Evolutionary conservation across 345 rosid species (phyloP), one percentile per base, ranked within the genome.

Genomic region (Linum trigynum): DNA sequence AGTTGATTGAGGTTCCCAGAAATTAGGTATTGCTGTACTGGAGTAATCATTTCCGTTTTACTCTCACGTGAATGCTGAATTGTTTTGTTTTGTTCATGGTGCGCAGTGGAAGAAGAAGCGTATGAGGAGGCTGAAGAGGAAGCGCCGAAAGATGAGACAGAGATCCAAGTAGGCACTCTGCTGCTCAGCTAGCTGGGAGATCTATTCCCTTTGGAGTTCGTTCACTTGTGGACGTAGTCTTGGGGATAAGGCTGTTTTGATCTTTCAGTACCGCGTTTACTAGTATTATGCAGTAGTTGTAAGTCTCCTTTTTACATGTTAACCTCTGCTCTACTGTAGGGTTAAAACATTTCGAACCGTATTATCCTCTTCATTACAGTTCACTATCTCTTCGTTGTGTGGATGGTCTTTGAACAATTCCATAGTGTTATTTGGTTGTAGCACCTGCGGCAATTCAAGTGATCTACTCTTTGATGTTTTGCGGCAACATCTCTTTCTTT

Each of bases 91-190:
- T 23, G 32, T 23, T 23, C 32, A 23, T 23, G 32, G 32, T 8
- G 39, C 4, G 0, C 75, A 81, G 84, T 81, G 81, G 84, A 81
- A 80, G 84, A 80, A 80, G 84, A 80, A 80, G 78, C 74, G 84
- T 1, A 80, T 80, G 84, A 80, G 84, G 69, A 80, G 81, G 71
- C 38, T 80, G 77, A 80, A 80, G 81, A 77, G 84, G 74, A 80
- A 80, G 79, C 84, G 84, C 80, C 72, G 84, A 75, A 80, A 80
- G 81, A 80, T 80, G 84, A 77, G 84, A 62, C 84, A 80, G 71
- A 77, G 84, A 69, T 80, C 84, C 3, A 77, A 77, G 78, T 79
- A 79, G 76, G 55, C 14, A 3, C 2, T 1, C 53, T 23, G 32
- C 53, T 48, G 53, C 11, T 15, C 14, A 48, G 53, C 14, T 48